These are phyloP conservation scores for Sphagnurus paluster DNA, from an alignment of 1,284 basidiomycete genomes.

Conservation along the genomic window DNA sequence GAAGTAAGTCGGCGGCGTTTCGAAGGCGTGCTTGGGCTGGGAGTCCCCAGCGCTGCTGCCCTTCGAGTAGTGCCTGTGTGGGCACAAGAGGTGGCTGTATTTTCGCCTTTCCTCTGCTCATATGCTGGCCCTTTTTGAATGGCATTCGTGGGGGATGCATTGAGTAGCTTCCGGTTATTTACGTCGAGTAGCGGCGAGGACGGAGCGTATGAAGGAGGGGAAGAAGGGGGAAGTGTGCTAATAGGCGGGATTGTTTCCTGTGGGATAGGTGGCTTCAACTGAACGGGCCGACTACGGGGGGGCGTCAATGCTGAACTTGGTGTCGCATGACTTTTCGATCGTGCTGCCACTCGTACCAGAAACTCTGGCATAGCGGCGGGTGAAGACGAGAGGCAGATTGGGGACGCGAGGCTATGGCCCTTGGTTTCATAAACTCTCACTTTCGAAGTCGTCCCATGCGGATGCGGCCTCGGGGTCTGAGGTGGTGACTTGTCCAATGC, in stretches of 20 bases:
- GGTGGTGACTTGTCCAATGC: neutral
- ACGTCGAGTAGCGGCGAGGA: slow-evolving; percentile 8
- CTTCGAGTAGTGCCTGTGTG: no score
- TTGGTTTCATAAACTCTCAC: neutral
- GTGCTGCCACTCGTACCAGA: neutral
- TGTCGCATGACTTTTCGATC: neutral
- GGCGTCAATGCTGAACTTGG: neutral
- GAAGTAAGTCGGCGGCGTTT: neutral
- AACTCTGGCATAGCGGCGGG: slow-evolving; percentile 5
- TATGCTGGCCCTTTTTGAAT: no score
- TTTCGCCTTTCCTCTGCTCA: no score
- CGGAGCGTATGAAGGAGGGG: neutral
- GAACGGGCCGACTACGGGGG: neutral
- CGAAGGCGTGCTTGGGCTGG: neutral
- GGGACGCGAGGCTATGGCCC: slow-evolving; percentile 14
- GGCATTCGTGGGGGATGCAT: neutral
- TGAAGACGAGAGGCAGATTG: slow-evolving; percentile 16
- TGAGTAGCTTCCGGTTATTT: slow-evolving; percentile 4
- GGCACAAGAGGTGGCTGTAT: no score
- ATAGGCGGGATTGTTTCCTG: neutral
- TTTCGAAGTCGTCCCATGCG: no score
- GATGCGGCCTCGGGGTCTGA: slow-evolving; percentile 4
- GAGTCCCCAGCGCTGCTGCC: no score
- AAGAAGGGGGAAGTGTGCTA: slow-evolving; percentile 2
- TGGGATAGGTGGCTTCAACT: neutral